These are phyloP conservation scores for Angophora floribunda DNA, from an alignment of 345 rosid genomes.

Conservation along the genomic window DNA sequence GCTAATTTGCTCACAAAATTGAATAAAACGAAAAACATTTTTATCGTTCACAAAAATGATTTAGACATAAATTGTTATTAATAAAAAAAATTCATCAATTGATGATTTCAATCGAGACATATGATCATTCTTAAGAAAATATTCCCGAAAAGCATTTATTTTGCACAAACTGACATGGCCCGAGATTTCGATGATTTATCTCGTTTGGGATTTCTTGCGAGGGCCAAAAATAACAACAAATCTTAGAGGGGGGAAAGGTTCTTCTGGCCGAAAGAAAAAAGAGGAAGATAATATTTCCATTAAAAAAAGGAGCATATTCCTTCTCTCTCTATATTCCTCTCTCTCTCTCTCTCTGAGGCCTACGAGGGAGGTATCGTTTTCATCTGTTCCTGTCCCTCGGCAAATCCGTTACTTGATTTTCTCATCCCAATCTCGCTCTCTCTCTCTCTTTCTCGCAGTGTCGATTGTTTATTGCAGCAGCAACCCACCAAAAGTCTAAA, in stretches of 20 bases:
- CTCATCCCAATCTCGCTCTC: background rate
- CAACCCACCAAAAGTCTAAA: background rate
- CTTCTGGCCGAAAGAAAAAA: background rate
- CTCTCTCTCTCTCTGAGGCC: background rate
- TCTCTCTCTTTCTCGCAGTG: background rate
- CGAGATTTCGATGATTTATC: too few species aligned
- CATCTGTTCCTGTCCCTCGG: background rate
- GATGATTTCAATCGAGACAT: too few species aligned
- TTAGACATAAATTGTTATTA: too few species aligned
- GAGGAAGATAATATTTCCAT: background rate
- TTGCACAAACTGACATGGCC: too few species aligned
- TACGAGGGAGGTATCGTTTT: background rate
- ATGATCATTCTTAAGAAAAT: too few species aligned
- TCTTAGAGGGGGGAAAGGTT: background rate
- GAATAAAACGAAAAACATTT: too few species aligned
- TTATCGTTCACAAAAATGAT: too few species aligned
- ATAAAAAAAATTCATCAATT: too few species aligned
- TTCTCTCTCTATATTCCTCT: background rate
- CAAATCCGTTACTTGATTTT: background rate
- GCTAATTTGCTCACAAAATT: background rate
- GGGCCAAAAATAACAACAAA: too few species aligned
- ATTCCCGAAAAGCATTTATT: too few species aligned
- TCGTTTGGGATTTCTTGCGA: too few species aligned
- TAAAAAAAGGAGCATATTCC: background rate
- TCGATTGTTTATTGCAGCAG: background rate